Evolutionary conservation across 2,329 filamentous ascomycete genomes (phyloP).

Genomic region (Thermoascus crustaceus): DNA sequence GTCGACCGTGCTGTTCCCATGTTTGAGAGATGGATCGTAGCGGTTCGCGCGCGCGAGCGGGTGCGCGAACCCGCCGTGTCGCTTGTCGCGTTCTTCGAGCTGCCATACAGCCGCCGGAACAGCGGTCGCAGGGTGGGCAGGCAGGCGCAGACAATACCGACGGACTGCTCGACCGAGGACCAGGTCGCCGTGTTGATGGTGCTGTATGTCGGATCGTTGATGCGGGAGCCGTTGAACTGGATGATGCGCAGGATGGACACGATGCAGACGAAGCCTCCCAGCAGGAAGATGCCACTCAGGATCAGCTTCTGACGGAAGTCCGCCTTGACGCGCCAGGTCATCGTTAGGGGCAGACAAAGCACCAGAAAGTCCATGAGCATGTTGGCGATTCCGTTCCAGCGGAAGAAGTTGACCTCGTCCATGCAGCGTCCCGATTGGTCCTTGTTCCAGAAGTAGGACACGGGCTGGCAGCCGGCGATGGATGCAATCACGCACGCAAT

Average conservation of each 20-base stretch:
- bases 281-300: constrained; percentile 16
- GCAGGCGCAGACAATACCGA: constrained; percentile 21
- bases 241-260: constrained; percentile 18
- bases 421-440: constrained; percentile 14
- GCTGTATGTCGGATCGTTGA: constrained; percentile 12
- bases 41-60: neutral
- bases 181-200: constrained; percentile 15
- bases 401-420: constrained; percentile 16
- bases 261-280: constrained; percentile 19
- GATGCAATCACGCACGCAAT: constrained; percentile 14
- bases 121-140: constrained; percentile 20
- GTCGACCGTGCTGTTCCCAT: neutral
- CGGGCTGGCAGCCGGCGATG: constrained; percentile 15
- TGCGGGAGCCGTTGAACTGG: constrained; percentile 10
- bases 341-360: constrained; percentile 20
- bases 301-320: constrained; percentile 16
- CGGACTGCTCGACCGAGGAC: constrained; percentile 22
- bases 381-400: constrained; percentile 19
- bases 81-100: neutral
- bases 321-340: constrained; percentile 18
- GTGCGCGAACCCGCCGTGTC: neutral
- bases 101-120: constrained; percentile 10
- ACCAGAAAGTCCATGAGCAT: constrained; percentile 18
- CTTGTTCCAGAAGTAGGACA: constrained; percentile 16
- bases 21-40: neutral